Percentiles rank a stretch among this genome's conserved stretches.
These are phyloP conservation scores for Truncatella angustata DNA, from an alignment of 2,329 filamentous ascomycete genomes.

Conservation along the genomic window DNA sequence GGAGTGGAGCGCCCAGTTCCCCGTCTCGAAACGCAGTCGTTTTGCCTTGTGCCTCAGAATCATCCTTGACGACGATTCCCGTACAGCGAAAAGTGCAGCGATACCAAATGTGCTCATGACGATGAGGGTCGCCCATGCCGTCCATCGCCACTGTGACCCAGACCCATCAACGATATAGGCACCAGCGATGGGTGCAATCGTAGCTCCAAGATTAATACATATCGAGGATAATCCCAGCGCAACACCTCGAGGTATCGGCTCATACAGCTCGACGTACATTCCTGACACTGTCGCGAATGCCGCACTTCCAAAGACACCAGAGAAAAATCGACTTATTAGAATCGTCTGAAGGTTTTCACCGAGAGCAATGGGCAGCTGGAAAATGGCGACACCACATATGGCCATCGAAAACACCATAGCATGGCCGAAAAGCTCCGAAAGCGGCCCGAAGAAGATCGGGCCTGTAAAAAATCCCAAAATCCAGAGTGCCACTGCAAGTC, in stretches of 20 bases:
- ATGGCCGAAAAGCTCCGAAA: constrained; percentile 16
- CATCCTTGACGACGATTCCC: constrained; percentile 48
- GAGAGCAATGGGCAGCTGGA: constrained; percentile 19
- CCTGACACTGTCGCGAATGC: constrained; percentile 14
- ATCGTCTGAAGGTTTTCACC: constrained; percentile 15
- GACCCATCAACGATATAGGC: constrained; percentile 8
- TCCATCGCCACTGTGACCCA: constrained; percentile 48
- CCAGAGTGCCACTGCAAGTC: constrained; percentile 15
- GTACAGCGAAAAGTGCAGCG: constrained; percentile 39
- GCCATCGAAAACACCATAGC: constrained; percentile 13
- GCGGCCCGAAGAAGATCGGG: constrained; percentile 16
- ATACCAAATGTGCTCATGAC: constrained; percentile 38
- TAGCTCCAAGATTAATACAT: constrained; percentile 17
- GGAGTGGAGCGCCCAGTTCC: constrained; percentile 30
- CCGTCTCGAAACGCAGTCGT: constrained; percentile 43
- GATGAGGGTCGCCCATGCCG: constrained; percentile 53
- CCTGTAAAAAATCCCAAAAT: constrained; percentile 15
- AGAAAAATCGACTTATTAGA: constrained; percentile 19
- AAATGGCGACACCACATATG: constrained; percentile 15
- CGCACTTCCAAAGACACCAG: constrained; percentile 16
- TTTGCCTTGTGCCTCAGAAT: constrained; percentile 47
- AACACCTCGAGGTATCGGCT: constrained; percentile 15
- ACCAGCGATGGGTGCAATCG: constrained; percentile 15
- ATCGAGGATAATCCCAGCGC: constrained; percentile 15
- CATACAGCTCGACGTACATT: constrained; percentile 18